Conservation (phyloP, 345 rosid genomes). For the Populus davidiana region DNA sequence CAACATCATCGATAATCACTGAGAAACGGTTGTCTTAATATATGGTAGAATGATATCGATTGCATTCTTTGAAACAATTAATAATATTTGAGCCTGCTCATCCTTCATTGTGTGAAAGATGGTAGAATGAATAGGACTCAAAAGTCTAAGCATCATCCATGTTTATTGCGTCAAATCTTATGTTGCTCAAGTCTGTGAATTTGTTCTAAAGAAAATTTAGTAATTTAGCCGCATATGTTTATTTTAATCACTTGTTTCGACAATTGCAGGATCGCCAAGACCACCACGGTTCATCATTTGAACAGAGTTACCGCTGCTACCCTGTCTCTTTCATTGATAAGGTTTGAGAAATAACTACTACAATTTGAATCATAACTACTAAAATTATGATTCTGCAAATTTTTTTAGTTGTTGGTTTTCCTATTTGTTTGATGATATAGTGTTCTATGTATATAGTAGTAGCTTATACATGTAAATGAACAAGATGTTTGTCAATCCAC, state of each 20-base stretch:
- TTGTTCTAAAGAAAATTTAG: neutral
- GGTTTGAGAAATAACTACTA: conserved; percentile 21
- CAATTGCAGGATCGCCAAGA: conserved; percentile 34
- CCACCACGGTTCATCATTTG: conserved; percentile 33
- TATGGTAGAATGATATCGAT: too few relatives aligned
- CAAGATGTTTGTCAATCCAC: neutral
- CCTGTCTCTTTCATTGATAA: conserved; percentile 62
- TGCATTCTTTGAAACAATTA: neutral
- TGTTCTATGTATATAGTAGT: neutral
- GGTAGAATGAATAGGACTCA: neutral
- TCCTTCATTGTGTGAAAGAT: too few relatives aligned
- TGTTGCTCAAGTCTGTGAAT: neutral
- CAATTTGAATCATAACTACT: neutral
- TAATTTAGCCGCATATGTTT: neutral
- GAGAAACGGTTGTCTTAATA: neutral
- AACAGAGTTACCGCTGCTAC: conserved; percentile 56
- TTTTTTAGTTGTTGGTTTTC: neutral
- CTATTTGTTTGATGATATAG: neutral
- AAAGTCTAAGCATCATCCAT: neutral
- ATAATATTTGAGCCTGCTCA: neutral
- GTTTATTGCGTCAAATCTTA: neutral
- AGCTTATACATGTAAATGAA: neutral
- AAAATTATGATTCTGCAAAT: neutral
- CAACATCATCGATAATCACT: neutral
- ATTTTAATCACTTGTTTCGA: conserved; percentile 7